Conservation (phyloP, 2,329 filamentous ascomycete species). For the Cladosporium velox region DNA sequence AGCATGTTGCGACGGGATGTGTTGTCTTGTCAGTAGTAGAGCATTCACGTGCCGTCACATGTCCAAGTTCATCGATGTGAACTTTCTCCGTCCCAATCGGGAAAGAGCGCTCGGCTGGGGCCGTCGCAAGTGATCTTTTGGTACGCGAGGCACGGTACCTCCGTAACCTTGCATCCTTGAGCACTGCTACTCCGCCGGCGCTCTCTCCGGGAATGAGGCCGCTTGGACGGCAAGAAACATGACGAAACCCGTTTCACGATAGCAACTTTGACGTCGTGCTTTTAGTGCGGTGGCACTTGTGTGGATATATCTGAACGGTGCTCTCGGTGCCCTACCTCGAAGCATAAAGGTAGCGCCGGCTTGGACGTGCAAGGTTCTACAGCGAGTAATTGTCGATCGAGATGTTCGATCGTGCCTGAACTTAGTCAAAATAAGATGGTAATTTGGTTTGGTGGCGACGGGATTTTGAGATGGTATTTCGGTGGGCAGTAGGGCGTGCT, state of each 20-base stretch:
- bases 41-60: conserved; percentile 11
- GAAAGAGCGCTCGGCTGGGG: conserved; percentile 7
- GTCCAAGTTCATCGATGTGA: conserved; percentile 4
- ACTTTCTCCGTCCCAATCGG: conserved; percentile 15
- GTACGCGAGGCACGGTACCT: neutral
- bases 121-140: neutral
- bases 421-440: neutral
- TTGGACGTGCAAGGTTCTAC: neutral
- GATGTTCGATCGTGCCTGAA: neutral
- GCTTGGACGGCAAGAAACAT: conserved; percentile 2
- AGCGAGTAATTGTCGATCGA: neutral
- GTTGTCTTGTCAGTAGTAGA: neutral
- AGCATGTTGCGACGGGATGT: conserved; percentile 29
- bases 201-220: neutral
- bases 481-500: neutral
- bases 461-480: neutral
- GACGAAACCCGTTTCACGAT: conserved; percentile 9
- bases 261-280: neutral
- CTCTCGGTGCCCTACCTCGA: neutral
- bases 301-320: neutral
- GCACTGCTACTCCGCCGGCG: neutral
- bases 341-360: neutral
- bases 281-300: neutral
- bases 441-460: neutral
- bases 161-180: neutral